These are phyloP conservation scores for Colletotrichum chrysophilum DNA, from an alignment of 2,329 filamentous ascomycete genomes.

Conservation along the genomic window DNA sequence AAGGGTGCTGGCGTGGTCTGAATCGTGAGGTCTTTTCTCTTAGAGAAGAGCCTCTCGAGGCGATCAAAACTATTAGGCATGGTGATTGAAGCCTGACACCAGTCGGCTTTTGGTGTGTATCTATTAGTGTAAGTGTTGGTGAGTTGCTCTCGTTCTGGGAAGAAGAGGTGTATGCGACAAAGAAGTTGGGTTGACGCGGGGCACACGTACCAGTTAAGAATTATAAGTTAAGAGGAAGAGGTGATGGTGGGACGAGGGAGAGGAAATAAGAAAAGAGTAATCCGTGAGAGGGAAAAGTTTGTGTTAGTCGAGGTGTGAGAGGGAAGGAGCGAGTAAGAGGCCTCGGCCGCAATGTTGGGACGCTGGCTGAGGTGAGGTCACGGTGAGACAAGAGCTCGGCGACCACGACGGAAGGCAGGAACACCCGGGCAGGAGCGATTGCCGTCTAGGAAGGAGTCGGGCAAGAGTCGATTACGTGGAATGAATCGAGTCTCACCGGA, in stretches of 20 bases:
- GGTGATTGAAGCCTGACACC: not conserved
- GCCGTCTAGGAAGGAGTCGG: not conserved
- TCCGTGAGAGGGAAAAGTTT: not conserved
- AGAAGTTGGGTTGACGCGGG: not conserved
- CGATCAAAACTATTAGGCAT: slow-evolving; percentile 22
- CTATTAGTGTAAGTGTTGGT: not conserved
- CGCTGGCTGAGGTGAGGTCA: not conserved
- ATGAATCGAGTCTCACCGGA: slow-evolving; percentile 1
- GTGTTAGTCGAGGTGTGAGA: not conserved
- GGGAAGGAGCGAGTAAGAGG: not conserved
- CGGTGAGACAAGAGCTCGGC: slow-evolving; percentile 7
- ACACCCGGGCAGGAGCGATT: not conserved
- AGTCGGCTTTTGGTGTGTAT: not conserved
- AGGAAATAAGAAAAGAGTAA: not conserved
- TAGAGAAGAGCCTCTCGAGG: slow-evolving; percentile 59
- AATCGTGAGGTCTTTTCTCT: slow-evolving; percentile 33
- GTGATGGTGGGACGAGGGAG: not conserved
- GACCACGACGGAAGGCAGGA: slow-evolving; percentile 11
- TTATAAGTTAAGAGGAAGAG: not conserved
- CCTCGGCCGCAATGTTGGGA: not conserved
- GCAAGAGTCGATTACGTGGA: not conserved
- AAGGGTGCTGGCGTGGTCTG: not conserved
- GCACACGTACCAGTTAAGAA: not conserved
- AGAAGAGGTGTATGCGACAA: not conserved
- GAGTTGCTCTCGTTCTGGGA: not conserved